Evolutionary conservation across 1,284 basidiomycete genomes (phyloP), one percentile per base, ranked within the genome.

Genomic region (Ganoderma sinense): DNA sequence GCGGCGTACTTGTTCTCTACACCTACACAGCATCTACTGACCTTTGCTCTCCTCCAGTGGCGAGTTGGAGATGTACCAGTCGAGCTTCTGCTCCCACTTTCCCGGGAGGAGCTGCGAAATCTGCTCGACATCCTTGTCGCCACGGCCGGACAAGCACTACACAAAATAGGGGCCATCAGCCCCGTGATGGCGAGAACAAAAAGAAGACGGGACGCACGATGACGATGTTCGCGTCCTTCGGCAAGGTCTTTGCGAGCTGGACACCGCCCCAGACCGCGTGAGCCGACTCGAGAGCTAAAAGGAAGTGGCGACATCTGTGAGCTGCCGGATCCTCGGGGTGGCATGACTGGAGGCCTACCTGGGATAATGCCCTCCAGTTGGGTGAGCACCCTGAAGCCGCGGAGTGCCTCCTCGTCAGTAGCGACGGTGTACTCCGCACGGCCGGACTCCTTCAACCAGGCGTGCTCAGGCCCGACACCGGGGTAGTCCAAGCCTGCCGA

Each of bases 361-460:
- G 97, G 98, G 78, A 99, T 99, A 79, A 99, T 99, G 41, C 98
- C 98, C 84, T 99, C 98, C 31, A 91, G 82, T 82, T 99, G 94
- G 0, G 96, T 98, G 77, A 92, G 88, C 82, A 96, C 86, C 74
- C 96, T 88, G 89, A 99, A 99, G 0, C 96, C 98, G 55, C 94
- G 87, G 43, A 99, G 85, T 4, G 96, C 97, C 78, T 99, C 88
- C 78, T 97, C 93, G 78, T 99, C 98, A 2, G 95, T 98, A 11
- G 97, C 97, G 14, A 89, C 92, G 20, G 94, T 89, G 82, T 99
- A 99, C 80, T 99, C 95, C 0, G 97, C 98, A 66, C 98, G 86
- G 20, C 95, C 95, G 2, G 91, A 92, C 79, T 98, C 95, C 83
- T 99, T 99, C 79, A 99, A 85, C 92, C 93, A 98, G 62, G 97